phyloP scores from a whole-genome alignment of 352 stramenopile genomes.

The Globisporangium iwayamae region DNA sequence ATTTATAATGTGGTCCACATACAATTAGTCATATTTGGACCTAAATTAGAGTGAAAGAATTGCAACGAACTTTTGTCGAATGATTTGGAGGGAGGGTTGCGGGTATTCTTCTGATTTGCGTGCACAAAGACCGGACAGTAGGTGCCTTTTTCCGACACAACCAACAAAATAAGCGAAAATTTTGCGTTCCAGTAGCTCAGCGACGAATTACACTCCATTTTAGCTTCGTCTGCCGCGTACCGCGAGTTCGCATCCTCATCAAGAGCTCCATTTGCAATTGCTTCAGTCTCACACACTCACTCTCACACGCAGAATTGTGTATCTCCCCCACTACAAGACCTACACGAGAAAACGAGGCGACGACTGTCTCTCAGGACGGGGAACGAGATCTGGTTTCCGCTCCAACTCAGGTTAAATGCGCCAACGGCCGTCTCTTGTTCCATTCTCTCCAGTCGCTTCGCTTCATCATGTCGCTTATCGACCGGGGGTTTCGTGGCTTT shows the following conservation, averaged over 20 bases:
- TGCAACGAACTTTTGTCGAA: constrained; percentile 1
- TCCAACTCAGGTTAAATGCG: neutral
- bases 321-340: too few species aligned
- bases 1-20: too few species aligned
- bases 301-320: too few species aligned
- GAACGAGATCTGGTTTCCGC: neutral
- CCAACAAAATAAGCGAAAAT: neutral
- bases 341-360: neutral
- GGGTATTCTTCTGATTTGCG: constrained; percentile 6
- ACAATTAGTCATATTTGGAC: neutral
- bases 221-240: too few species aligned
- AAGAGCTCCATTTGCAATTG: too few species aligned
- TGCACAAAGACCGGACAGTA: neutral
- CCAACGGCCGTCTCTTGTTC: neutral
- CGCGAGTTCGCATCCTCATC: too few species aligned
- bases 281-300: too few species aligned
- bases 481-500: too few species aligned
- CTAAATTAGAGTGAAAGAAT: neutral
- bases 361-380: neutral
- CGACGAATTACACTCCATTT: neutral
- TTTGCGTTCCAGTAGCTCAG: neutral
- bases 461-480: too few species aligned
- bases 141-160: neutral
- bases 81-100: constrained; percentile 4
- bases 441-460: too few species aligned